Percentiles rank a stretch among this genome's conserved stretches.
Conservation (phyloP, 2,329 filamentous ascomycete genomes). For the Alternaria tenuissima region DNA sequence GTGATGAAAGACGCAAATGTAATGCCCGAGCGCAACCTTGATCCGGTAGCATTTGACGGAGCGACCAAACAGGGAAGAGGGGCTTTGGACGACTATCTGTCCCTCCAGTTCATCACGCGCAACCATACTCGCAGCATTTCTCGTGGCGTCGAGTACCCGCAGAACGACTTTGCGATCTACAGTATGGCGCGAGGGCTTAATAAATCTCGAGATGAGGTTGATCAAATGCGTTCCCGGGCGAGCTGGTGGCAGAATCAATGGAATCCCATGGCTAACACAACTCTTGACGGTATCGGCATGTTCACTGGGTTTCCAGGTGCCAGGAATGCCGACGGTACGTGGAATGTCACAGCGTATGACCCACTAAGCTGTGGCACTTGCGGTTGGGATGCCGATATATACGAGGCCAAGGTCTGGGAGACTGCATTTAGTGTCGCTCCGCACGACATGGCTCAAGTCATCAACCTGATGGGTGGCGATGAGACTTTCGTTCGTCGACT, state of each 20-base stretch:
- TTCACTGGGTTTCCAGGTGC: constrained; percentile 75
- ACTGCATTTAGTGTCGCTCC: constrained; percentile 66
- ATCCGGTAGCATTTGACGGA: constrained; percentile 36
- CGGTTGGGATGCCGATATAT: constrained; percentile 58
- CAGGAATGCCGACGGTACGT: constrained; percentile 66
- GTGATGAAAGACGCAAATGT: constrained; percentile 49
- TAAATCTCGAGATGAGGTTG: constrained; percentile 58
- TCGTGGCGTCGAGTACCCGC: constrained; percentile 46
- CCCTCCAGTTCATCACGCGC: constrained; percentile 49
- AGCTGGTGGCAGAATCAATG: constrained; percentile 73
- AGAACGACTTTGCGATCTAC: constrained; percentile 63
- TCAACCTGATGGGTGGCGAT: constrained; percentile 48
- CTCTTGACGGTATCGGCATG: constrained; percentile 42
- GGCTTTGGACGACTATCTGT: constrained; percentile 34
- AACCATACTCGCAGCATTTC: constrained; percentile 42
- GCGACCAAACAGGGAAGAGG: constrained; percentile 36
- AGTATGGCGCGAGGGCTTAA: constrained; percentile 66
- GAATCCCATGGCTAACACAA: constrained; percentile 41
- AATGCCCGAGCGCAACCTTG: constrained; percentile 36
- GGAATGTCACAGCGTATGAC: constrained; percentile 67
- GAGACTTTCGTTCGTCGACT: constrained; percentile 47
- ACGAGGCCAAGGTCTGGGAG: constrained; percentile 74
- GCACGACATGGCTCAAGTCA: constrained; percentile 50
- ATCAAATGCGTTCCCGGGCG: constrained; percentile 63
- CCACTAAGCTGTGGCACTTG: constrained; percentile 51